phyloP scores from a whole-genome alignment of 2,329 filamentous ascomycete genomes.

The Beauveria scarabaeidicola region DNA sequence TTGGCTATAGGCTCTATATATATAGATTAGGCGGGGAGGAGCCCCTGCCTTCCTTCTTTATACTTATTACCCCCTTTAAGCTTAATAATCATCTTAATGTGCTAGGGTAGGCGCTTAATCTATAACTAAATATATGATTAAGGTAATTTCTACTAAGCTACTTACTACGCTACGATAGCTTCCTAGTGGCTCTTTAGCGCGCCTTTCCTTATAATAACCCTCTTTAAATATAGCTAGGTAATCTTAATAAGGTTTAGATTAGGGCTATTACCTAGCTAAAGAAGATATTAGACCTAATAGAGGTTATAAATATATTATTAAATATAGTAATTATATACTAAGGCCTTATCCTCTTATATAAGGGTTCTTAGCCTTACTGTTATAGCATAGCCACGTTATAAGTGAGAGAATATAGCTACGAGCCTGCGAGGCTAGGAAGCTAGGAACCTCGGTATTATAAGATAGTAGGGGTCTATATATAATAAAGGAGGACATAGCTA shows the following conservation, averaged over 20 bases:
- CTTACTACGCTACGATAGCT: slow-evolving; percentile 8
- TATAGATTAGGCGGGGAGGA: too few species aligned
- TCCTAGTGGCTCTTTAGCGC: slow-evolving; percentile 2
- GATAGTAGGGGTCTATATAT: too few species aligned
- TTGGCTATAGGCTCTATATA: too few species aligned
- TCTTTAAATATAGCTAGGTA: slow-evolving; percentile 15
- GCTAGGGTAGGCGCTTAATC: background rate
- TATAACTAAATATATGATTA: slow-evolving; percentile 3
- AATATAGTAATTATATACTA: background rate
- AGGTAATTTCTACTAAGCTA: slow-evolving; percentile 7
- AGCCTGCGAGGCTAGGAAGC: too few species aligned
- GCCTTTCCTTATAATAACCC: slow-evolving; percentile 12
- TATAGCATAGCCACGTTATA: too few species aligned
- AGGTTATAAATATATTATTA: background rate
- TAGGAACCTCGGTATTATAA: too few species aligned
- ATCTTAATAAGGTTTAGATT: slow-evolving; percentile 16
- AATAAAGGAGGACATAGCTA: too few species aligned
- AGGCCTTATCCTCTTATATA: background rate
- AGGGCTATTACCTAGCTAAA: slow-evolving; percentile 14
- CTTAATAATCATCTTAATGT: too few species aligned
- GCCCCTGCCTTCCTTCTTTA: too few species aligned
- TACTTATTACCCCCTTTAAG: too few species aligned
- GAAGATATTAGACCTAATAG: slow-evolving; percentile 8
- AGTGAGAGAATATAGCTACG: too few species aligned
- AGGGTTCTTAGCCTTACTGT: background rate